These are phyloP conservation scores for Magnusiomyces ingens DNA, from an alignment of 1,139 yeast species.

Conservation along the genomic window DNA sequence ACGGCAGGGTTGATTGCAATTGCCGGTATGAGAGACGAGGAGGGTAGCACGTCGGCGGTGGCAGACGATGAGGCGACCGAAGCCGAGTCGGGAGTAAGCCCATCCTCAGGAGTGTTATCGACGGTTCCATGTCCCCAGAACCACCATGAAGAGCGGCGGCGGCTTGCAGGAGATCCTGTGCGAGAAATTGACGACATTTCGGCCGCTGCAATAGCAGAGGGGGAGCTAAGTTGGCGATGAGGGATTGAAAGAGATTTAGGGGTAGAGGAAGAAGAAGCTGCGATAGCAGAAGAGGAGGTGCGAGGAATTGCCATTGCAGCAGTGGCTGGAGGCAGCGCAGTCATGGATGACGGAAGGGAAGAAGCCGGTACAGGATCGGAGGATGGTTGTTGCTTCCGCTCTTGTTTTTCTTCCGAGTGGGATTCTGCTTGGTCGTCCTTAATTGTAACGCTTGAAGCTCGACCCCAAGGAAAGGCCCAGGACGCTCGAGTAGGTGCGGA, in stretches of 20 bases:
- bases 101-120: not conserved
- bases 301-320: no score
- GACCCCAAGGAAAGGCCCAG: conserved; percentile 5
- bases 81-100: not conserved
- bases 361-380: not conserved
- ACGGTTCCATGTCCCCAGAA: conserved; percentile 3
- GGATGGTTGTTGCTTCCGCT: not conserved
- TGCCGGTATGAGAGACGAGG: not conserved
- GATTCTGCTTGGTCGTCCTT: not conserved
- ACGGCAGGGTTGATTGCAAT: not conserved
- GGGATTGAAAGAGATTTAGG: no score
- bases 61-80: not conserved
- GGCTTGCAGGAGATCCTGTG: not conserved
- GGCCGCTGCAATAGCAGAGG: no score
- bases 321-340: not conserved
- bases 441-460: not conserved
- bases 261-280: no score
- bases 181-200: no score
- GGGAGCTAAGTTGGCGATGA: no score
- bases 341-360: not conserved
- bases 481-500: not conserved
- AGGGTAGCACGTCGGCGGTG: not conserved
- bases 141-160: conserved; percentile 7
- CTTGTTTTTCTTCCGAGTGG: not conserved
- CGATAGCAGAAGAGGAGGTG: no score